Base-by-base conservation (phyloP, 2,329 filamentous ascomycete genomes). In the Colletotrichum acutatum region DNA sequence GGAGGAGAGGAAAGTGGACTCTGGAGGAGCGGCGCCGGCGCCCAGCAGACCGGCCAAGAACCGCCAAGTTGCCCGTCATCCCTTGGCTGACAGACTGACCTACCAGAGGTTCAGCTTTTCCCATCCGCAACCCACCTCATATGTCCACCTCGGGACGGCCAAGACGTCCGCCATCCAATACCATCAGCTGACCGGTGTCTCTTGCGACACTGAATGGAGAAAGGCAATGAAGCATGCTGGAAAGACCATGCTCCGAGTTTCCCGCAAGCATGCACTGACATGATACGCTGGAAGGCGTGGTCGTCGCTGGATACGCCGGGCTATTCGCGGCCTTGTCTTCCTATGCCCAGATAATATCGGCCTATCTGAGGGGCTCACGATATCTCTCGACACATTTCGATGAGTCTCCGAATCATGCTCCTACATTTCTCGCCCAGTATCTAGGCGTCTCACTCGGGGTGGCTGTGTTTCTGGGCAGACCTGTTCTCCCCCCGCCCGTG, bases 401-500 rank as follows among this genome's bases (percentile, higher is more conserved):
- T 70, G 46, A 56, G 66, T 70, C 54, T 37, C 42, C 56, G 22
- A 56, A 66, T 56, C 24, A 16, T 37, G 54, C 46, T 56, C 34
- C 46, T 32, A 46, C 58, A 37, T 46, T 34, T 49, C 14, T 59
- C 60, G 70, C 66, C 66, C 66, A 72, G 66, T 54, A n/a, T 30
- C 70, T 72, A 66, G 70, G 70, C 70, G 66, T 70, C 70, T 70
- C 66, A 72, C 59, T 70, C 70, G 70, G 70, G 59, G 66, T 72
- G 66, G 70, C 70, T 72, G 66, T 72, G 70, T 72, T 72, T 70
- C 70, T 72, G 54, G 66, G 70, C 70, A 56, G 70, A 72, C 60
- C 70, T 60, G 66, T 72, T 42, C 22, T 65, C 46, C 70, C 42
- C 70, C 59, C 66, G 60, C 70, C 66, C 66, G 66, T 60, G 69